phyloP scores from a whole-genome alignment of 2,329 filamentous ascomycete species.

The Pseudogymnoascus sp. region DNA sequence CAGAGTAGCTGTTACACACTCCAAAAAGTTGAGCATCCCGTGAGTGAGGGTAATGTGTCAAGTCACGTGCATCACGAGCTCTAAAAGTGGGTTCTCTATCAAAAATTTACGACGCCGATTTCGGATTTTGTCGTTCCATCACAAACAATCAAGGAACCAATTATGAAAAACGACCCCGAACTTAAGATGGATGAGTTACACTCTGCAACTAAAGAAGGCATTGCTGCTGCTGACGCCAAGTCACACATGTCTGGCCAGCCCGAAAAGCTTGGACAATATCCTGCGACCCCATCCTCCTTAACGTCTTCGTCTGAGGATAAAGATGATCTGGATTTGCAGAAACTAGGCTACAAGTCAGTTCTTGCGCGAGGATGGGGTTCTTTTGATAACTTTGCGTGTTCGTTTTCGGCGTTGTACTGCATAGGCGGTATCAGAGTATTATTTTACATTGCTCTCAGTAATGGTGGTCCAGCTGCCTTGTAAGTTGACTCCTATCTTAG shows the following conservation, averaged over 20 bases:
- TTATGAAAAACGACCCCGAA: no score
- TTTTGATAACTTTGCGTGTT: conserved; percentile 26
- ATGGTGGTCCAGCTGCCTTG: conserved; percentile 20
- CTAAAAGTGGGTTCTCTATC: background rate
- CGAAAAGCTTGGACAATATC: background rate
- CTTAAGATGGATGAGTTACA: background rate
- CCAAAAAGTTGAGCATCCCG: background rate
- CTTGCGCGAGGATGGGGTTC: conserved; percentile 24
- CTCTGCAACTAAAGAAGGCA: background rate
- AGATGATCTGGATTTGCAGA: conserved; percentile 24
- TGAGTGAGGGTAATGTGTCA: background rate
- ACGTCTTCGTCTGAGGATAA: conserved; percentile 16
- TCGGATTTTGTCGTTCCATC: background rate
- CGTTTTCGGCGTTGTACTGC: conserved; percentile 25
- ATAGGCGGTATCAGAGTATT: conserved; percentile 26
- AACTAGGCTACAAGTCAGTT: conserved; percentile 24
- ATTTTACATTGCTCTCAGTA: conserved; percentile 26
- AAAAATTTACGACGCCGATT: background rate
- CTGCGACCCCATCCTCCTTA: background rate
- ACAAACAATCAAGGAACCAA: background rate
- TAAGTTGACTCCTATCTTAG: background rate
- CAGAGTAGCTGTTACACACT: background rate
- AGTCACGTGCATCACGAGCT: background rate
- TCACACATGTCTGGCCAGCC: background rate
- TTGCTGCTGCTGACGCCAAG: background rate